Evolutionary conservation across 1,139 yeast species (phyloP).

Genomic region (Blastobotrys arbuscula): DNA sequence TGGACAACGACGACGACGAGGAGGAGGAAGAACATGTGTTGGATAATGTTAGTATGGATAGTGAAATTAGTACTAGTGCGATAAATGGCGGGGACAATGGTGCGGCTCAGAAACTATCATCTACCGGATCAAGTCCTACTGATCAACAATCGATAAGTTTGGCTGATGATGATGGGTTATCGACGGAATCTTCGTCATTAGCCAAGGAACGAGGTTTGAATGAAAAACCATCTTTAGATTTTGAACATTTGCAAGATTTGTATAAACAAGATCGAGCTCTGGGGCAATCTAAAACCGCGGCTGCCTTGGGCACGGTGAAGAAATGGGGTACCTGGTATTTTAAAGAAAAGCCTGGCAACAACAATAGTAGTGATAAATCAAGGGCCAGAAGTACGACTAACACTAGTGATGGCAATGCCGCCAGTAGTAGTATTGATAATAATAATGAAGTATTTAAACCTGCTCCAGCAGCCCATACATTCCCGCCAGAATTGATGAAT

Average conservation of each 20-base stretch:
- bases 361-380: not conserved
- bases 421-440: not conserved
- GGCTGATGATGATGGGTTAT: not conserved
- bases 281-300: conserved; percentile 3
- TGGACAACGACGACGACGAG: not conserved
- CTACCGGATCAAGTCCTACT: not conserved
- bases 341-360: conserved; percentile 22
- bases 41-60: not conserved
- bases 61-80: not conserved
- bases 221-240: not conserved
- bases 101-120: not conserved
- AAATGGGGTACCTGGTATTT: conserved; percentile 31
- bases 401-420: not conserved
- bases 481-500: conserved; percentile 30
- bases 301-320: conserved; percentile 27
- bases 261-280: not conserved
- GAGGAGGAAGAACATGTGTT: not conserved
- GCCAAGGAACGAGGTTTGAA: not conserved
- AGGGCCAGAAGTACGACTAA: not conserved
- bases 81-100: too few species aligned
- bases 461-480: conserved; percentile 30
- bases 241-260: not conserved
- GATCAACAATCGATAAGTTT: too few species aligned
- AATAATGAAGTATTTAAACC: conserved; percentile 11
- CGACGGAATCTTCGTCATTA: not conserved